Conservation (phyloP, 108 stramenopile species). For the Parietichytrium sp. region DNA sequence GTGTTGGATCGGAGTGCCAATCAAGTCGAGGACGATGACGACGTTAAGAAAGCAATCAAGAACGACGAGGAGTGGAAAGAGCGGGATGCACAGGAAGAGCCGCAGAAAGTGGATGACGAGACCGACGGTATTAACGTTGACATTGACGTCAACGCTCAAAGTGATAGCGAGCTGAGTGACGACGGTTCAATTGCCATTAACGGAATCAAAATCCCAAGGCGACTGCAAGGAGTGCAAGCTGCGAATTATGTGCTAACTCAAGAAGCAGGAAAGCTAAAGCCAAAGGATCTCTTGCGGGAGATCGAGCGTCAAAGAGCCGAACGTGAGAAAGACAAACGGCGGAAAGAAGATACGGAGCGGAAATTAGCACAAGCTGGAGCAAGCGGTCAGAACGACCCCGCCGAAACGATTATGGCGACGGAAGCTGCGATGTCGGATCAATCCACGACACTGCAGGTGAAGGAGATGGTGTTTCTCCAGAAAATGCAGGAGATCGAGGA, state of each 20-base stretch:
- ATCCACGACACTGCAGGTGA: conserved; percentile 43
- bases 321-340: not conserved
- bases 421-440: not conserved
- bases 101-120: too few relatives aligned
- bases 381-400: not conserved
- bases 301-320: conserved; percentile 50
- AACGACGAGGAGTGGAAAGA: too few relatives aligned
- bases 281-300: conserved; percentile 61
- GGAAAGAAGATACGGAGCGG: not conserved
- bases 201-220: conserved; percentile 51
- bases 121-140: too few relatives aligned
- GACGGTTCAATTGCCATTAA: conserved; percentile 49
- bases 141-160: too few relatives aligned
- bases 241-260: conserved; percentile 62
- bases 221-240: conserved; percentile 44
- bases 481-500: conserved; percentile 52
- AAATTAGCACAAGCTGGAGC: conserved; percentile 9
- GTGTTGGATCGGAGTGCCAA: too few relatives aligned
- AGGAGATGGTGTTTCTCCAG: conserved; percentile 60
- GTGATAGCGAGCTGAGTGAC: too few relatives aligned
- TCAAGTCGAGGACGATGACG: too few relatives aligned
- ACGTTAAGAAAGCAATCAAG: too few relatives aligned
- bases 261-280: conserved; percentile 57
- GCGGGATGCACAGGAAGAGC: too few relatives aligned
- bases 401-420: not conserved